Evolutionary conservation across 2,329 filamentous ascomycete genomes (phyloP), one percentile per base, ranked within the genome.

Genomic region (Blastomyces silverae): DNA sequence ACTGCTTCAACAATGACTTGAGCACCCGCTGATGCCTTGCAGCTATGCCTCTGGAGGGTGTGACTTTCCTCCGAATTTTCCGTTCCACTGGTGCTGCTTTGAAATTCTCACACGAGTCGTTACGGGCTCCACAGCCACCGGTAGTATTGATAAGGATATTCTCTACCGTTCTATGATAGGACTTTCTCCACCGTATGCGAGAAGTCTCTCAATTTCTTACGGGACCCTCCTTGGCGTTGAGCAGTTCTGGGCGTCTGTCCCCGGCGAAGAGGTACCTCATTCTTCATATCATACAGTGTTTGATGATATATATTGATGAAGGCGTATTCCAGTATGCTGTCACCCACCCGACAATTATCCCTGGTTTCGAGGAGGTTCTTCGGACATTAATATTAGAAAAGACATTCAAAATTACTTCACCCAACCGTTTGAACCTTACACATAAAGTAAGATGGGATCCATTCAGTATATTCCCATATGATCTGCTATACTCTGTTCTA

Each of bases 81-180:
- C 64, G 10, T 62, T 65, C 39, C 64, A 65, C n/a, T 57, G 20
- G 53, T 62, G 50, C 48, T 65, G 64, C 20, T 62, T 65, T 34
- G 59, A 65, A 31, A 62, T 65, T 31, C 37, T 65, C 17, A 4
- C 50, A 5, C 34, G 50, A 15, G 60, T 62, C 10, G 11, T 65
- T 37, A 56, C 31, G 22, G 64, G 64, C 15, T 25, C 46, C 37
- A 17, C 22, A 4, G 59, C 62, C 13, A 42, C 17, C 7, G 20
- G 37, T 13, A 31, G 22, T 28, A 31, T 65, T n/a, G 46, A 62
- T 37, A 65, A 65, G 48, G 50, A 57, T 56, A 22, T 44, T 31
- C 59, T 65, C n/a, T 65, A 65, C 44, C 22, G 50, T 7, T 34
- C 37, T 48, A 56, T 65, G 50, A 3, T 46, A 22, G 53, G 42